Conservation (phyloP, 2,329 filamentous ascomycete species). For the Aspergillus phoenicis region DNA sequence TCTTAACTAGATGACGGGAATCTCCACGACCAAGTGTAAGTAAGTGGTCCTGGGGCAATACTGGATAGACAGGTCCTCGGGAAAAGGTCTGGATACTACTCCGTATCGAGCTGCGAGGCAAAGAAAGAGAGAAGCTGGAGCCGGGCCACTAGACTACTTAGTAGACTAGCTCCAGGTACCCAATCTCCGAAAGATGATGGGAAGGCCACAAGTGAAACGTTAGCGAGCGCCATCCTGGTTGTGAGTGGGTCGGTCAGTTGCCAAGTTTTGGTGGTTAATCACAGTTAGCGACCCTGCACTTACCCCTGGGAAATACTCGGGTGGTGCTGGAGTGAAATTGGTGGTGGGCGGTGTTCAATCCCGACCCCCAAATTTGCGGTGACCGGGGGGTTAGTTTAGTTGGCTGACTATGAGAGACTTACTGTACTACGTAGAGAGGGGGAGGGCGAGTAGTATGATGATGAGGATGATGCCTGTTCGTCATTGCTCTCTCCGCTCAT, state of each 20-base stretch:
- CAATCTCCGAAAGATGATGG: constrained; percentile 7
- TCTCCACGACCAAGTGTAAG: background rate
- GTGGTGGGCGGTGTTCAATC: background rate
- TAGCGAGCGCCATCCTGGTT: constrained; percentile 17
- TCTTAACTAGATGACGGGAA: background rate
- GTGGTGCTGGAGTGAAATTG: background rate
- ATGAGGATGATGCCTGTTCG: background rate
- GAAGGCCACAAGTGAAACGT: constrained; percentile 23
- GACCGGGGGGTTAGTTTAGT: background rate
- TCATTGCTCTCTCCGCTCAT: too few relatives aligned
- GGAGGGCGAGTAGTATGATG: too few relatives aligned
- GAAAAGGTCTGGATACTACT: background rate
- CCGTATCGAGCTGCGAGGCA: background rate
- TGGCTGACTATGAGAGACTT: too few relatives aligned
- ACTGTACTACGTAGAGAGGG: too few relatives aligned
- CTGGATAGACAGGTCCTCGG: background rate
- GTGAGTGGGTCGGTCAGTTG: constrained; percentile 4
- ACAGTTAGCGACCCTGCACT: background rate
- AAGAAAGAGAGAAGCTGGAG: background rate
- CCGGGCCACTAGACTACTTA: too few relatives aligned
- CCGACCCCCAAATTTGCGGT: background rate
- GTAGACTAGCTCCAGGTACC: background rate
- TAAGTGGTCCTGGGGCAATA: background rate
- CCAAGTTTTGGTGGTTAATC: constrained; percentile 12
- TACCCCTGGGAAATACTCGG: constrained; percentile 7